These are phyloP conservation scores for Cetradonia linearis DNA, from an alignment of 495 filamentous ascomycete species.

Conservation along the genomic window DNA sequence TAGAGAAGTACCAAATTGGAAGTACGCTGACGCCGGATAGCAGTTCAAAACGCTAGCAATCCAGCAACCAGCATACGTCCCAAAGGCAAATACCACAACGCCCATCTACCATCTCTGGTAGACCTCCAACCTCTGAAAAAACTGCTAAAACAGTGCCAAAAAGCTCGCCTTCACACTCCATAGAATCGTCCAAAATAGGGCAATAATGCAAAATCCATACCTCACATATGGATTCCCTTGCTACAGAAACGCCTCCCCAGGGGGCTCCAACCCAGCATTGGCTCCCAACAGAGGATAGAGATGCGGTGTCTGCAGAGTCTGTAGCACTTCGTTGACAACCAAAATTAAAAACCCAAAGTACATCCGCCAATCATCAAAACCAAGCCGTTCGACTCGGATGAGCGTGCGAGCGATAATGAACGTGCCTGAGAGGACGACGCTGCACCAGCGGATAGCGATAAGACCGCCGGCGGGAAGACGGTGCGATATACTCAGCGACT, in stretches of 20 bases:
- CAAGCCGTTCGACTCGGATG: constrained; percentile 27
- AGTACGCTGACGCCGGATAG: constrained; percentile 33
- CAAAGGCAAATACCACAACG: constrained; percentile 29
- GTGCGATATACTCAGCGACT: background rate
- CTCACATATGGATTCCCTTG: constrained; percentile 31
- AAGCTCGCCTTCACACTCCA: constrained; percentile 30
- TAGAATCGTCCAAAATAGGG: constrained; percentile 2
- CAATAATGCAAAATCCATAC: constrained; percentile 8
- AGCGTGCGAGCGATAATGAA: constrained; percentile 33
- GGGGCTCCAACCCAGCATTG: constrained; percentile 26
- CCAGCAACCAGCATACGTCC: constrained; percentile 34
- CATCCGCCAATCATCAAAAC: constrained; percentile 37
- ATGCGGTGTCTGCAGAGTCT: constrained; percentile 37
- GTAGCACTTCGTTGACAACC: constrained; percentile 33
- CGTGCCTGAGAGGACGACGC: constrained; percentile 27
- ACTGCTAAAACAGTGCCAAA: constrained; percentile 37
- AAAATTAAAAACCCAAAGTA: constrained; percentile 32
- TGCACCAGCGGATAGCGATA: constrained; percentile 10
- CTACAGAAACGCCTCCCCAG: constrained; percentile 31
- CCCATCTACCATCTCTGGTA: constrained; percentile 35
- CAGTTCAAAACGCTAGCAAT: constrained; percentile 28
- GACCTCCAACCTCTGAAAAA: constrained; percentile 32
- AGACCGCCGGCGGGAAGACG: constrained; percentile 4
- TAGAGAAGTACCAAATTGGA: constrained; percentile 27
- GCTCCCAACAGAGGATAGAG: constrained; percentile 33